These are phyloP conservation scores for Theileria orientalis DNA, from an alignment of 169 alveolate genomes.

Conservation along the genomic window DNA sequence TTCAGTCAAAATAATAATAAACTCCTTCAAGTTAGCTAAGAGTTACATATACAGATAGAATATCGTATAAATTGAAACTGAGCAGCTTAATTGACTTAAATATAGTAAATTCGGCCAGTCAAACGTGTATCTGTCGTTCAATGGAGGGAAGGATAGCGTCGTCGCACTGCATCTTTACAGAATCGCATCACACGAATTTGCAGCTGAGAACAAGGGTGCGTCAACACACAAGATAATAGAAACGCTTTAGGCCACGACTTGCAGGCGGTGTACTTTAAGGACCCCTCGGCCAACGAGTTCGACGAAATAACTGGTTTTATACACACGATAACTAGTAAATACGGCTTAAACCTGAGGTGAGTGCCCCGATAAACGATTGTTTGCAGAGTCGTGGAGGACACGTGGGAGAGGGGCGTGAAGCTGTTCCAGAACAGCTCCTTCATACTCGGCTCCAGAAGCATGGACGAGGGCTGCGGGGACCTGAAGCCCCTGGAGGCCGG, in stretches of 20 bases:
- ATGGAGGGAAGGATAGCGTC: conserved; percentile 80
- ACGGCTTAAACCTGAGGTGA: conserved; percentile 13
- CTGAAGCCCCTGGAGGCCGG: conserved; percentile 28
- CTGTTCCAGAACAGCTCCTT: conserved; percentile 18
- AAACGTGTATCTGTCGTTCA: conserved; percentile 73
- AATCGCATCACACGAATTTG: conserved; percentile 55
- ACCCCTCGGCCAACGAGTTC: conserved; percentile 19
- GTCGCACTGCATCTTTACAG: conserved; percentile 71
- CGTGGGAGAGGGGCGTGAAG: conserved; percentile 48
- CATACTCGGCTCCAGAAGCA: conserved; percentile 37
- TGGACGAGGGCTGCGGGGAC: conserved; percentile 14
- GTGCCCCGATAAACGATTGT: not conserved
- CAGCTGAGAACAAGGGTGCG: conserved; percentile 11
- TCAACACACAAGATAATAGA: not conserved
- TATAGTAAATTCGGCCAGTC: conserved; percentile 50
- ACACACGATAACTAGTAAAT: not conserved
- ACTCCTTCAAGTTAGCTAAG: conserved; percentile 35
- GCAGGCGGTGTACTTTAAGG: conserved; percentile 39
- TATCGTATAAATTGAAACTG: not conserved
- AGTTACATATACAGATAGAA: not conserved
- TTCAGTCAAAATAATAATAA: conserved; percentile 1
- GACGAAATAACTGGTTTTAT: conserved; percentile 42
- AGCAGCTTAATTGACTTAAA: not conserved
- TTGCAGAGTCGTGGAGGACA: conserved; percentile 28
- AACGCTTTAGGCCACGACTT: not conserved